Percentiles rank a stretch among this genome's conserved stretches.
phyloP scores from a whole-genome alignment of 441 rosid species.

The Omphalea diandra region DNA sequence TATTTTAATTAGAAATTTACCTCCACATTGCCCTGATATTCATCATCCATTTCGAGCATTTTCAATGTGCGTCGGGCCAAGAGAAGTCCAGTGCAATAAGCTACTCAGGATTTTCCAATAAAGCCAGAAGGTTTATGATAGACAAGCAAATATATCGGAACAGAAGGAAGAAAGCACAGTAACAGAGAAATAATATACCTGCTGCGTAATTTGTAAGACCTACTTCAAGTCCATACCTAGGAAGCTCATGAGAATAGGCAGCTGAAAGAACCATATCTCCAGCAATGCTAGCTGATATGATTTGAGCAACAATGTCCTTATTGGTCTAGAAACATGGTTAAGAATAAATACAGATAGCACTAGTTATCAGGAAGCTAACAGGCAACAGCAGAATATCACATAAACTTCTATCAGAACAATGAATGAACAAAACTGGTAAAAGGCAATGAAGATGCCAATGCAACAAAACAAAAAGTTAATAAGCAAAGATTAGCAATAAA shows the following conservation, averaged over 20 bases:
- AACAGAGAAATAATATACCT: constrained; percentile 32
- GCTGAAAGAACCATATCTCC: constrained; percentile 79
- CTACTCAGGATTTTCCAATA: too few species aligned
- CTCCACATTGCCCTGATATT: constrained; percentile 76
- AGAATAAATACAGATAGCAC: background rate
- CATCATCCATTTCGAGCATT: constrained; percentile 73
- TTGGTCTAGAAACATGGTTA: constrained; percentile 46
- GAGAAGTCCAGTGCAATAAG: constrained; percentile 87
- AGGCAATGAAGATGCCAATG: too few species aligned
- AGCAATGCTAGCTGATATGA: constrained; percentile 61
- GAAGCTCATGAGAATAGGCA: constrained; percentile 83
- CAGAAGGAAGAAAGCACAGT: too few species aligned
- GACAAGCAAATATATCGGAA: too few species aligned
- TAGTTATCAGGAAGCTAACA: background rate
- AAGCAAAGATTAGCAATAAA: background rate
- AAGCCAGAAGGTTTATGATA: too few species aligned
- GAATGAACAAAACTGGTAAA: too few species aligned
- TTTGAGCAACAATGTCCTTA: constrained; percentile 71
- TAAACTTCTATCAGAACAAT: background rate
- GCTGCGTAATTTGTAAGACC: constrained; percentile 90
- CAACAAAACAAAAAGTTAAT: background rate
- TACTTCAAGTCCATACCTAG: constrained; percentile 72
- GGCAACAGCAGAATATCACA: background rate
- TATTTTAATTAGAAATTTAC: too few species aligned
- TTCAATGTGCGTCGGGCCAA: constrained; percentile 88